Evolutionary conservation across 2,329 filamentous ascomycete genomes (phyloP), one percentile per base, ranked within the genome.

Genomic region (Ilyonectria destructans): DNA sequence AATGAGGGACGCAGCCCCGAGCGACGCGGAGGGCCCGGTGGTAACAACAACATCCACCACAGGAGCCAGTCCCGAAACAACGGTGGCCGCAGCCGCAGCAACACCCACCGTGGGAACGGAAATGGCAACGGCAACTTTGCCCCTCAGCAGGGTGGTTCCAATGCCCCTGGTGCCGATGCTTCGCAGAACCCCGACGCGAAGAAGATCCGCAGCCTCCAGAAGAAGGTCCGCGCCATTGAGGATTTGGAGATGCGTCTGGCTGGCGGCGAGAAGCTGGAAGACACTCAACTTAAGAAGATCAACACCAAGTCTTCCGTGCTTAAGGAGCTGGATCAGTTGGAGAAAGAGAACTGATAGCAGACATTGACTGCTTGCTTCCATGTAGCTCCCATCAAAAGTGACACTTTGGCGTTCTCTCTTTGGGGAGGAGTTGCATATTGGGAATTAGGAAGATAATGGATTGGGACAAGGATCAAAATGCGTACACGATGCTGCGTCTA

Each of bases 211-310:
- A 94, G 94, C 67, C 87, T 99, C 70, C 88, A 97, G 80, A 99
- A 99, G 89, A 99, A 99, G 88, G 93, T 99, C 70, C 91, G 96
- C 21, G 96, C 96, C 12, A 99, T 99, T 78, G 96, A 99, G 79
- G 96, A 99, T 80, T 85, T 99, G 69, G 97, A 98, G 86, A 98
- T 98, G 95, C 91, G 96, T 64, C 91, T 95, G 73, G 96, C 96
- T 3, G 92, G 92, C 37, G 96, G 96, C 6, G 96, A 99, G 87
- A 98, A 98, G 87, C 85, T 99, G 68, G 96, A 99, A 84, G 96
- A 98, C 78, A 99, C 96, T 35, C 96, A 99, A 85, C 91, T 99
- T 82, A 97, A 97, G 88, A 99, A 99, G 89, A 99, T 99, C 76
- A 89, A 90, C 63, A 98, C 95, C 23, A 97, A 98, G 85, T 86